Evolutionary conservation across 2,329 filamentous ascomycete species (phyloP).

Genomic region (Alternaria brassicicola): DNA sequence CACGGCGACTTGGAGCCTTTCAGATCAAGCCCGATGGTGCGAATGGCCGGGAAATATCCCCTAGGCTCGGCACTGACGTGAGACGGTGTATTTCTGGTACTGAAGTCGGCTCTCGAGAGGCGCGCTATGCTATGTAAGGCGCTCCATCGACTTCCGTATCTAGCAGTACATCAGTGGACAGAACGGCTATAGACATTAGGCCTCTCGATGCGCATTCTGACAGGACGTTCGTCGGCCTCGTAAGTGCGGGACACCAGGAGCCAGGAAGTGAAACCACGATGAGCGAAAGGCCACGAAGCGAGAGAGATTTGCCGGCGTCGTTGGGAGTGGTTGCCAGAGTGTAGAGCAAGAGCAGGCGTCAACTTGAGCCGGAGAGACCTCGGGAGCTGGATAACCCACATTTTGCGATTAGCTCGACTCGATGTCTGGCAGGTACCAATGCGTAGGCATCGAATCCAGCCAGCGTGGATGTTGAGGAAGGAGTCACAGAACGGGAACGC

Average conservation of each 20-base stretch:
- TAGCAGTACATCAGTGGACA: neutral
- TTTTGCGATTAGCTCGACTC: constrained; percentile 3
- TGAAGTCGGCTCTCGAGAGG: neutral
- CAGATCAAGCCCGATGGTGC: neutral
- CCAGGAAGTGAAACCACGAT: neutral
- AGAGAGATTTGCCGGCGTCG: neutral
- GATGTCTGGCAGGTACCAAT: neutral
- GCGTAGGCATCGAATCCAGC: neutral
- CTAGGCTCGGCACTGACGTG: neutral
- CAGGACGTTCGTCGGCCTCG: neutral
- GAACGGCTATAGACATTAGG: neutral
- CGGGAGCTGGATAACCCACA: neutral
- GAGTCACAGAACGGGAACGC: neutral
- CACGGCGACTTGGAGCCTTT: neutral
- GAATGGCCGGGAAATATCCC: neutral
- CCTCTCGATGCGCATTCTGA: neutral
- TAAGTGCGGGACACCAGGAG: constrained; percentile 6
- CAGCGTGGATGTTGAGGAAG: neutral
- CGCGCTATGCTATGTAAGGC: neutral
- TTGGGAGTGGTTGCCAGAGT: neutral
- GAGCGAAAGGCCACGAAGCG: constrained; percentile 8
- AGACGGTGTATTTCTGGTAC: neutral
- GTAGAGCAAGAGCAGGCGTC: constrained; percentile 1
- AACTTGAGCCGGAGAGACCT: neutral
- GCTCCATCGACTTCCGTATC: neutral